Conservation (phyloP, 805 yeast species). For the Tetrapisispora phaffii region DNA sequence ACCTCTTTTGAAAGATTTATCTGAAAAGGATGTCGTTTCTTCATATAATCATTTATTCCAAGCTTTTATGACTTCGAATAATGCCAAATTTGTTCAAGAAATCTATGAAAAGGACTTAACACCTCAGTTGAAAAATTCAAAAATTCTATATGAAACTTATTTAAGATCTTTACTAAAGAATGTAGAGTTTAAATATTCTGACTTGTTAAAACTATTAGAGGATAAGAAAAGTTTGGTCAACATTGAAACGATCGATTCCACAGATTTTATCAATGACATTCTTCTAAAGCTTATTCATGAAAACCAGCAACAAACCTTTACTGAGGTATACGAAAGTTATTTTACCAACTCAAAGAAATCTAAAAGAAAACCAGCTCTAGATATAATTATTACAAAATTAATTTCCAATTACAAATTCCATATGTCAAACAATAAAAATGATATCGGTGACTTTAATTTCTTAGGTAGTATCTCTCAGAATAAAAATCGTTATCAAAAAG, state of each 20-base stretch:
- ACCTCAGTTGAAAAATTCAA: constrained; percentile 11
- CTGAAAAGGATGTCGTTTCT: constrained; percentile 1
- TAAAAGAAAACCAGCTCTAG: constrained; percentile 10
- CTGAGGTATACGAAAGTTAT: constrained; percentile 11
- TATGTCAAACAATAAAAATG: background rate
- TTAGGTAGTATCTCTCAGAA: constrained; percentile 15
- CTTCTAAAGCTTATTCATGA: constrained; percentile 11
- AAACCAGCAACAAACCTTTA: constrained; percentile 8
- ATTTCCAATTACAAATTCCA: constrained; percentile 13
- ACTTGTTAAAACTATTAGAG: constrained; percentile 12
- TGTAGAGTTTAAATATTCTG: constrained; percentile 6
- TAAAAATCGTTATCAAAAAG: constrained; percentile 8
- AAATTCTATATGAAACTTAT: constrained; percentile 15
- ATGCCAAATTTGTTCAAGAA: constrained; percentile 10
- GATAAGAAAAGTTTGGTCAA: background rate
- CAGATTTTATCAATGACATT: constrained; percentile 18
- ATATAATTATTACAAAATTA: constrained; percentile 19
- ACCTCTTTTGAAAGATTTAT: constrained; percentile 4
- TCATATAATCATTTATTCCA: constrained; percentile 19
- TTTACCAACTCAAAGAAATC: constrained; percentile 4
- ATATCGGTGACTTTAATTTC: constrained; percentile 13
- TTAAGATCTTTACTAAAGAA: constrained; percentile 9
- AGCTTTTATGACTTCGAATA: constrained; percentile 16
- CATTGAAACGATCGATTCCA: constrained; percentile 6
- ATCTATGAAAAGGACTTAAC: constrained; percentile 24